A percentile compares a stretch with the other conserved stretches of the same genome.
These are phyloP conservation scores for Alternaria ventricosa DNA, from an alignment of 2,329 filamentous ascomycete species.

Conservation along the genomic window DNA sequence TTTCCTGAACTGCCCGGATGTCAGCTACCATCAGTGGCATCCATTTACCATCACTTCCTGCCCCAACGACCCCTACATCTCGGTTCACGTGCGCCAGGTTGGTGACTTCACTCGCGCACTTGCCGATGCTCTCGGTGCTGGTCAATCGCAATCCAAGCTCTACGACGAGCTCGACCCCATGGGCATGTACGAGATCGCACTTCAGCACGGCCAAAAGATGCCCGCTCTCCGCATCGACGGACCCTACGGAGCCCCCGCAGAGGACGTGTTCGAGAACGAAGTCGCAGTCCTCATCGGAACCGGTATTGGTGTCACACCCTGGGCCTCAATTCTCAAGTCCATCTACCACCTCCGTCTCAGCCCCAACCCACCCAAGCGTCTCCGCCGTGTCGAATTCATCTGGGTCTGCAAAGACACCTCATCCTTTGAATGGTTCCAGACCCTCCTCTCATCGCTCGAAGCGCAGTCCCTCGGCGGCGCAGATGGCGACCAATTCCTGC, in stretches of 20 bases:
- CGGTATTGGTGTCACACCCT: slow-evolving; percentile 86
- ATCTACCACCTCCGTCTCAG: slow-evolving; percentile 95
- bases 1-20: slow-evolving; percentile 89
- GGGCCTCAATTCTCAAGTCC: slow-evolving; percentile 90
- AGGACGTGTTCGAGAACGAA: slow-evolving; percentile 95
- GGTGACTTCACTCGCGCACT: slow-evolving; percentile 94
- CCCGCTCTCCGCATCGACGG: slow-evolving; percentile 88
- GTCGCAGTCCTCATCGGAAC: slow-evolving; percentile 86
- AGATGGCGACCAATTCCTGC: slow-evolving; percentile 83
- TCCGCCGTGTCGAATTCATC: slow-evolving; percentile 96
- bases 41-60: slow-evolving; percentile 99
- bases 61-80: slow-evolving; percentile 93
- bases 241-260: slow-evolving; percentile 93
- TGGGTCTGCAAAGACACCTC: slow-evolving; percentile 97
- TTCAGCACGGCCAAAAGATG: slow-evolving; percentile 93
- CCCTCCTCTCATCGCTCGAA: slow-evolving; percentile 87
- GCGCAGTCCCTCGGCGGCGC: slow-evolving; percentile 72
- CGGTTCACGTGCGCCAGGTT: slow-evolving; percentile 92
- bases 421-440: slow-evolving; percentile 99
- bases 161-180: slow-evolving; percentile 90
- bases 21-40: slow-evolving; percentile 94
- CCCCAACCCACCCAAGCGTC: slow-evolving; percentile 85
- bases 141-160: slow-evolving; percentile 82
- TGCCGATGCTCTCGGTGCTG: slow-evolving; percentile 94
- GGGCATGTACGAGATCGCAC: slow-evolving; percentile 97